Conservation (phyloP, 495 filamentous ascomycete genomes). For the Annulohypoxylon nitens region DNA sequence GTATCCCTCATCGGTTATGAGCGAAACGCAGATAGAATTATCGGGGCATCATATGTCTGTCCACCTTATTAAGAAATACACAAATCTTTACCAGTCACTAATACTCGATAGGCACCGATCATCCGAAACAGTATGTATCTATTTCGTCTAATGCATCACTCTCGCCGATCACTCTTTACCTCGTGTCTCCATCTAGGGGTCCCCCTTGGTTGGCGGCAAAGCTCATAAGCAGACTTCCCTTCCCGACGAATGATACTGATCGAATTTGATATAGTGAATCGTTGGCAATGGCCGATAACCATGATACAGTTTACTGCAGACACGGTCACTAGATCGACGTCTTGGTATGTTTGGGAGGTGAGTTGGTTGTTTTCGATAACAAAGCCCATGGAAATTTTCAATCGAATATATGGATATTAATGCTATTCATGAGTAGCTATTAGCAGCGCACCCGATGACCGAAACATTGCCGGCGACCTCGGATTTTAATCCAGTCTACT, state of each 20-base stretch:
- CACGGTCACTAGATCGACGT: slow-evolving; percentile 62
- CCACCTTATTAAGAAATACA: not conserved
- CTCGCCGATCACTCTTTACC: not conserved
- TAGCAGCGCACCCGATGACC: slow-evolving; percentile 67
- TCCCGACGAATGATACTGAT: slow-evolving; percentile 8
- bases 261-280: slow-evolving; percentile 45
- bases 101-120: slow-evolving; percentile 50
- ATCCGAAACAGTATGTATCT: slow-evolving; percentile 51
- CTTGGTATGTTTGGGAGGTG: slow-evolving; percentile 59
- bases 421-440: slow-evolving; percentile 57
- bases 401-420: slow-evolving; percentile 39
- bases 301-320: slow-evolving; percentile 67
- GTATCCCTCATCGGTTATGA: slow-evolving; percentile 77
- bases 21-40: slow-evolving; percentile 70
- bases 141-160: not conserved
- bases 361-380: slow-evolving; percentile 52
- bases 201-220: too few species aligned
- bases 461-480: slow-evolving; percentile 64
- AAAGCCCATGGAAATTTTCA: not conserved
- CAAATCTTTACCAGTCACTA: not conserved
- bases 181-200: not conserved
- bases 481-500: slow-evolving; percentile 69
- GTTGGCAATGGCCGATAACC: slow-evolving; percentile 61
- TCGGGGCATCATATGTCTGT: slow-evolving; percentile 54
- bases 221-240: not conserved